Percentiles rank a stretch among this genome's conserved stretches.
Evolutionary conservation across 805 yeast species (phyloP).

Genomic region (Yarrowia keelungensis): DNA sequence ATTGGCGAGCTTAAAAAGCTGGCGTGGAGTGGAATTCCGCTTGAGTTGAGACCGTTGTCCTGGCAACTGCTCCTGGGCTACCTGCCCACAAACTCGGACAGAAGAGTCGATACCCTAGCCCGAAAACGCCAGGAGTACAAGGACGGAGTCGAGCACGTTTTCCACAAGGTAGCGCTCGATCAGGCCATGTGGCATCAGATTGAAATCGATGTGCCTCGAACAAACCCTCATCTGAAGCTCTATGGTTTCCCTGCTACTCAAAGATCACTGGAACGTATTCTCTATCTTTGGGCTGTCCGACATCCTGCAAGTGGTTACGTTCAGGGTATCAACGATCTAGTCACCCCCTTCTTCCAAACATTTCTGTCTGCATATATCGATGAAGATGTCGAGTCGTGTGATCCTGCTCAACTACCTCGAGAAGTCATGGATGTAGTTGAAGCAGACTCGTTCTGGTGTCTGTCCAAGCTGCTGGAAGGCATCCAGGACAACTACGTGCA

Average conservation of each 20-base stretch:
- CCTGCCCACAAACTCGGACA: constrained; percentile 79
- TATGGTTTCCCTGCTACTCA: constrained; percentile 39
- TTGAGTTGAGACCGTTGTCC: constrained; percentile 74
- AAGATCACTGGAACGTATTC: constrained; percentile 68
- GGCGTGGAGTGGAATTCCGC: constrained; percentile 95
- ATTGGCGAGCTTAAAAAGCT: constrained; percentile 73
- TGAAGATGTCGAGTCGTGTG: constrained; percentile 61
- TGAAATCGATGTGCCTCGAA: constrained; percentile 89
- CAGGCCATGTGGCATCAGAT: constrained; percentile 92
- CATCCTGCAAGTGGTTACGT: constrained; percentile 98
- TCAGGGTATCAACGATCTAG: constrained; percentile 93
- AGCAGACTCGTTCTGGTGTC: constrained; percentile 97
- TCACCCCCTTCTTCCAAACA: constrained; percentile 88
- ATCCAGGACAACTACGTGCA: constrained; percentile 97
- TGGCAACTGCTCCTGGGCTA: constrained; percentile 94
- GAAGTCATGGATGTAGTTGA: constrained; percentile 75
- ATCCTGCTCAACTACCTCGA: constrained; percentile 66
- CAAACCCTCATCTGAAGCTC: constrained; percentile 63
- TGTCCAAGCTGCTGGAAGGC: constrained; percentile 87
- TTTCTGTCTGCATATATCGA: constrained; percentile 71
- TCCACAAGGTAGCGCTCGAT: constrained; percentile 62
- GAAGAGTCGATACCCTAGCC: constrained; percentile 71
- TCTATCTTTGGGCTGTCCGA: constrained; percentile 91
- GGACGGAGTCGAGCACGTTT: constrained; percentile 75
- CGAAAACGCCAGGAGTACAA: constrained; percentile 86